phyloP scores from a whole-genome alignment of 2,329 filamentous ascomycete species.

The Colletotrichum sp. region DNA sequence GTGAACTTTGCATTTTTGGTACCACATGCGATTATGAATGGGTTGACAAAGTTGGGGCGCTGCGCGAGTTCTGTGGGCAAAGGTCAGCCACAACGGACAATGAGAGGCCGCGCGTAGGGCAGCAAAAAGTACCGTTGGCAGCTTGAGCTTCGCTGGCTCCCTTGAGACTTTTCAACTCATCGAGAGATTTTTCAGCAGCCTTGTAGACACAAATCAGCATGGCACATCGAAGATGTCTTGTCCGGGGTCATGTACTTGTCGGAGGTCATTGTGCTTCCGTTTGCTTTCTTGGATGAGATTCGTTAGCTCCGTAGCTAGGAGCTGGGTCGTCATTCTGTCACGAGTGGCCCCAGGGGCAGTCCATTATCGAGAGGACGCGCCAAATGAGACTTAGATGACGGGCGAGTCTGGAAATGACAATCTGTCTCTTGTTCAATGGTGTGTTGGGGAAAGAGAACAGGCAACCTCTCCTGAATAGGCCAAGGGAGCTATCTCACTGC shows the following conservation, averaged over 20 bases:
- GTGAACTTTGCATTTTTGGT: constrained; percentile 92
- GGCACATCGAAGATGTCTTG: background rate
- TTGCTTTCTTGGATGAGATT: constrained; percentile 96
- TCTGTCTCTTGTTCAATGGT: background rate
- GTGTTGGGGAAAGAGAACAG: background rate
- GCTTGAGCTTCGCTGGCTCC: constrained; percentile 78
- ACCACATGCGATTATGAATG: constrained; percentile 90
- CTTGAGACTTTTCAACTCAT: constrained; percentile 81
- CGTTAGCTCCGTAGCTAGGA: constrained; percentile 84
- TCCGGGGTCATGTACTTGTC: constrained; percentile 62
- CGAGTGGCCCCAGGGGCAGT: background rate
- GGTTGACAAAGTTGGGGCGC: constrained; percentile 83
- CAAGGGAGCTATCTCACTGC: constrained; percentile 12
- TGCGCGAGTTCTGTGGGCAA: constrained; percentile 74
- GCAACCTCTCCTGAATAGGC: background rate
- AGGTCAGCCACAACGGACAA: background rate
- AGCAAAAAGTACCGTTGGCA: constrained; percentile 60
- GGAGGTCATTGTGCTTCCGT: constrained; percentile 88
- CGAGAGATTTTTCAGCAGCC: constrained; percentile 92
- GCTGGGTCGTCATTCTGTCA: constrained; percentile 83
- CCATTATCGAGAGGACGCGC: constrained; percentile 4
- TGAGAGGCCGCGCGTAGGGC: constrained; percentile 23
- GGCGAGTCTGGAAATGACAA: background rate
- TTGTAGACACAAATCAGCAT: constrained; percentile 34
- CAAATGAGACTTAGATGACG: background rate